Conservation (phyloP, 352 stramenopile genomes). For the Chrysophaeum taylorii region DNA sequence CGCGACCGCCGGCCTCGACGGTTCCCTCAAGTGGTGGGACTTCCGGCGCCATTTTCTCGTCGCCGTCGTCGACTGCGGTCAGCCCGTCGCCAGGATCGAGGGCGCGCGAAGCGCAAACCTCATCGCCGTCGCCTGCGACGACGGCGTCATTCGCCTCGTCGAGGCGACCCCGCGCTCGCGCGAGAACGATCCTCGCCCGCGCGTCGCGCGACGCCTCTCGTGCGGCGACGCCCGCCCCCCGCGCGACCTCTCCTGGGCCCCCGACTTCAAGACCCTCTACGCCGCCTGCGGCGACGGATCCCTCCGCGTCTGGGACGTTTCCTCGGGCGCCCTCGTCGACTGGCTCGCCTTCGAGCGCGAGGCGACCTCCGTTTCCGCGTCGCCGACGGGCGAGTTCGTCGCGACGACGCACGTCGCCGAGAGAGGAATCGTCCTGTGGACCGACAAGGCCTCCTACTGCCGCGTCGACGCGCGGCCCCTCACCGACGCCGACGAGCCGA, state of each 20-base stretch:
- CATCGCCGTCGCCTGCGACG: conserved; percentile 62
- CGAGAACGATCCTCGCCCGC: no score
- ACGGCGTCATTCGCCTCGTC: conserved; percentile 62
- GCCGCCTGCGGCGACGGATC: conserved; percentile 68
- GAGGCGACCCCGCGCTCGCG: conserved; percentile 62
- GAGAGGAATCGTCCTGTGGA: conserved; percentile 85
- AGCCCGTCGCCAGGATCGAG: conserved; percentile 57
- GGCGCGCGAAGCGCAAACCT: conserved; percentile 64
- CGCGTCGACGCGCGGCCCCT: conserved; percentile 32
- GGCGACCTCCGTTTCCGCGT: conserved; percentile 73
- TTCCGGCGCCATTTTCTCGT: conserved; percentile 55
- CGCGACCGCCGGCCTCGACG: conserved; percentile 61
- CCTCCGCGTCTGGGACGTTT: conserved; percentile 81
- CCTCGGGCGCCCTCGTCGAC: conserved; percentile 83
- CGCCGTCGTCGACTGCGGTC: conserved; percentile 49
- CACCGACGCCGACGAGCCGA: conserved; percentile 45
- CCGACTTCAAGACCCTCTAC: conserved; percentile 63
- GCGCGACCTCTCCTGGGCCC: conserved; percentile 66
- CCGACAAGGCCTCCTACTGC: conserved; percentile 52
- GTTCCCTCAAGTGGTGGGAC: conserved; percentile 68
- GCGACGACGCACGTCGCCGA: conserved; percentile 79
- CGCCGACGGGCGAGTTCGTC: conserved; percentile 85
- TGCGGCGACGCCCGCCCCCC: conserved; percentile 53
- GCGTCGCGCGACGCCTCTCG: conserved; percentile 56
- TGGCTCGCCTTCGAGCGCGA: conserved; percentile 81